Conservation (phyloP, 768 basidiomycete species). For the Lactarius evosmus region DNA sequence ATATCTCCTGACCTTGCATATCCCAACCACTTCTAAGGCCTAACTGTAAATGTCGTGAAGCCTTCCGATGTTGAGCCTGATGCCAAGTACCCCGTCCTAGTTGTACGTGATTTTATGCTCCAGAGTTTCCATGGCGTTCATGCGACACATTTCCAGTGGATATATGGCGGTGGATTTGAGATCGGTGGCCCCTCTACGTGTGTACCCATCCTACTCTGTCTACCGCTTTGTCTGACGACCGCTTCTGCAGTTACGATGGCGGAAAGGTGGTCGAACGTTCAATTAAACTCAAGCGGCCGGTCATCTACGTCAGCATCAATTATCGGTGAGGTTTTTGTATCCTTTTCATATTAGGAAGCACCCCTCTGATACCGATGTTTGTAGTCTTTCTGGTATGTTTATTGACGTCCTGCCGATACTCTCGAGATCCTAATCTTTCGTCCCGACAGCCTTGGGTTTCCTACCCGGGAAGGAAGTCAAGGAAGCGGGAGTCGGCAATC, state of each 20-base stretch:
- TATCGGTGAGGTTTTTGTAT: conserved; percentile 29
- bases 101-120: conserved; percentile 20
- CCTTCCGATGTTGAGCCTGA: conserved; percentile 17
- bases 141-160: conserved; percentile 24
- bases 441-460: conserved; percentile 45
- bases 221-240: not conserved
- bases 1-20: not conserved
- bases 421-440: not conserved
- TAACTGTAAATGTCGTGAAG: conserved; percentile 32
- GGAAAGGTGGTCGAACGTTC: conserved; percentile 29
- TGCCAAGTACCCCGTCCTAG: conserved; percentile 30
- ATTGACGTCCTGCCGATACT: not conserved
- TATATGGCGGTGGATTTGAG: conserved; percentile 30
- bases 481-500: conserved; percentile 52
- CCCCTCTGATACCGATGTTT: not conserved
- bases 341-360: not conserved
- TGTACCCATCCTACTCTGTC: not conserved
- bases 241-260: conserved; percentile 28
- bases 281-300: conserved; percentile 27
- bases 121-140: not conserved
- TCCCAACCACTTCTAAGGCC: conserved; percentile 20
- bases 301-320: conserved; percentile 33
- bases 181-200: conserved; percentile 20
- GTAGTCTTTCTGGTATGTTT: conserved; percentile 23
- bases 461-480: conserved; percentile 50